These are phyloP conservation scores for Oropetium thomaeum DNA, from an alignment of 176 grass and related monocot genomes.

Conservation along the genomic window DNA sequence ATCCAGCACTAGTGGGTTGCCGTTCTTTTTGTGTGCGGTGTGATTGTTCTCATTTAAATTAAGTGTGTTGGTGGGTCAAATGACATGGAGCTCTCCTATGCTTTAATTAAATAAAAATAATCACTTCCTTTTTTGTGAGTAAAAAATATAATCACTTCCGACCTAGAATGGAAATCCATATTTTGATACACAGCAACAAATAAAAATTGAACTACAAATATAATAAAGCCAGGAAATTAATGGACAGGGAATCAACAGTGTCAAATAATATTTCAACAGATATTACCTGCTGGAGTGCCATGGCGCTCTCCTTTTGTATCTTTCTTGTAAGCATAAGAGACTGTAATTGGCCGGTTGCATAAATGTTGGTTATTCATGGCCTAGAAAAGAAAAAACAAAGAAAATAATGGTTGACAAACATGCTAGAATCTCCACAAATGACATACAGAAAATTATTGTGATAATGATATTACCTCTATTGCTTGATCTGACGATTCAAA, in stretches of 20 bases:
- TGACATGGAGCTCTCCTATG: neutral
- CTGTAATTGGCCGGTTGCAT: conserved; percentile 86
- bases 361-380: conserved; percentile 93
- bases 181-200: conserved; percentile 1
- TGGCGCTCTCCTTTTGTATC: conserved; percentile 91
- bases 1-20: neutral
- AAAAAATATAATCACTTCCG: neutral
- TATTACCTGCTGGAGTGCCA: conserved; percentile 78
- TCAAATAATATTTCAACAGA: neutral
- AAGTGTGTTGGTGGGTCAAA: neutral
- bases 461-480: conserved; percentile 62
- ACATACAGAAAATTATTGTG: conserved; percentile 16
- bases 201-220: neutral
- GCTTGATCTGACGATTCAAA: conserved; percentile 97
- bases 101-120: neutral
- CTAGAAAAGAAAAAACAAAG: conserved; percentile 37
- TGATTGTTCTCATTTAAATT: neutral
- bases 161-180: neutral
- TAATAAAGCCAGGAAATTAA: neutral
- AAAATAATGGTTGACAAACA: neutral
- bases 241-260: neutral
- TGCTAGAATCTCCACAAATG: conserved; percentile 6
- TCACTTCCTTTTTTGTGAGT: neutral
- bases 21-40: neutral
- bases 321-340: conserved; percentile 98